Conservation (phyloP, 345 rosid species). For the Acer campestre region DNA sequence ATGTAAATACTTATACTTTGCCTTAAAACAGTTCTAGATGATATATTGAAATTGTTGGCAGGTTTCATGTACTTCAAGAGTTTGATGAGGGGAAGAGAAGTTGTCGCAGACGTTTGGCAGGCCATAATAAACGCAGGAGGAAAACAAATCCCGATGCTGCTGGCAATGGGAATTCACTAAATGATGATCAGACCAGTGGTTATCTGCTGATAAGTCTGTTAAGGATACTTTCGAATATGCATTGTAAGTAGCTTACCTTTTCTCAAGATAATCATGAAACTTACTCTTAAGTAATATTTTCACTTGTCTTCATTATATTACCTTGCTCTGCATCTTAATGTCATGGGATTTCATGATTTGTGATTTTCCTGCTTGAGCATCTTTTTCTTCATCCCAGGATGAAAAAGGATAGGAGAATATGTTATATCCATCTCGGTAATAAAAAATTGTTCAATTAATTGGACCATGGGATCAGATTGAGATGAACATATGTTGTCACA, state of each 20-base stretch:
- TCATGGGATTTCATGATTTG: background rate
- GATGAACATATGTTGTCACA: background rate
- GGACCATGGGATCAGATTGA: background rate
- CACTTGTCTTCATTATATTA: background rate
- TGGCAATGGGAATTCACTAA: constrained; percentile 51
- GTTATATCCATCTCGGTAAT: too few species aligned
- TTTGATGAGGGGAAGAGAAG: constrained; percentile 99
- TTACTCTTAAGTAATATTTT: background rate
- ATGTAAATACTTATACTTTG: background rate
- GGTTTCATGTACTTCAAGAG: constrained; percentile 97
- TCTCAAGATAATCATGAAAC: background rate
- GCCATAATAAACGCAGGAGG: constrained; percentile 96
- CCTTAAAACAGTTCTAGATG: constrained; percentile 7
- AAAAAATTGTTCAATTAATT: too few species aligned
- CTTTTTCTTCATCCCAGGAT: background rate
- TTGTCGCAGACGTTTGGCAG: constrained; percentile 98
- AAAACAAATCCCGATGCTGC: constrained; percentile 83
- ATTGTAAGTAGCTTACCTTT: constrained; percentile 54
- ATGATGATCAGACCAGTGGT: constrained; percentile 80
- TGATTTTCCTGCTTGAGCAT: background rate
- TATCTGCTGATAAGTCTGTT: constrained; percentile 79
- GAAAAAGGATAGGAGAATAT: too few species aligned
- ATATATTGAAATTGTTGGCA: constrained; percentile 30
- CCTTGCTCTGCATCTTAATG: background rate
- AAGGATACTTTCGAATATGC: constrained; percentile 89